Conservation (phyloP, 331 rosid species). For the Phaseolus coccineus region DNA sequence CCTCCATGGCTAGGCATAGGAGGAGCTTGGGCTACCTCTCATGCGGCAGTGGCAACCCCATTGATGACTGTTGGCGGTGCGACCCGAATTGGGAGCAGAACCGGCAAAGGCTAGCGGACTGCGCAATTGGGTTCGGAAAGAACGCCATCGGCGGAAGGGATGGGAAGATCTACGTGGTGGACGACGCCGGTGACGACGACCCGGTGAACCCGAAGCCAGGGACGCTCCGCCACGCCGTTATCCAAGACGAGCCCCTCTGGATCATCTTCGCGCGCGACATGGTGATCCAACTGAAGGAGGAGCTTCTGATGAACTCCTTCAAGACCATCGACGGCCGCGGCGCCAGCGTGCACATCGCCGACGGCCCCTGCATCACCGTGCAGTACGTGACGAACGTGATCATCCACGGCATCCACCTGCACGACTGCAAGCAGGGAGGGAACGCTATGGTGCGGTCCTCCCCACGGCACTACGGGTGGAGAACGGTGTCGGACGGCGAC, state of each 20-base stretch:
- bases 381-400: slow-evolving; percentile 87
- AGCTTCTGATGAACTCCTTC: slow-evolving; percentile 91
- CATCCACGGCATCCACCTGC: slow-evolving; percentile 80
- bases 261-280: slow-evolving; percentile 81
- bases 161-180: slow-evolving; percentile 78
- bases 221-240: slow-evolving; percentile 79
- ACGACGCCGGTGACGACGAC: slow-evolving; percentile 55
- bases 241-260: slow-evolving; percentile 94
- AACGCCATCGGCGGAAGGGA: slow-evolving; percentile 77
- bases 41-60: slow-evolving; percentile 74
- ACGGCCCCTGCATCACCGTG: slow-evolving; percentile 92
- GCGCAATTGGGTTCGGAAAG: slow-evolving; percentile 89
- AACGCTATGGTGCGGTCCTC: slow-evolving; percentile 85
- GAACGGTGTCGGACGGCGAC: slow-evolving; percentile 92
- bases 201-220: slow-evolving; percentile 82
- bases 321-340: slow-evolving; percentile 94
- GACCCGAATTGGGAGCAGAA: slow-evolving; percentile 86
- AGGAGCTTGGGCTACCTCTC: slow-evolving; percentile 82
- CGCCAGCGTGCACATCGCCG: slow-evolving; percentile 86
- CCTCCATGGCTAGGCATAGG: slow-evolving; percentile 54
- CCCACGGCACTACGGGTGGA: slow-evolving; percentile 86
- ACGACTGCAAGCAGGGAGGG: slow-evolving; percentile 92
- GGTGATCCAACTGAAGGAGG: slow-evolving; percentile 78
- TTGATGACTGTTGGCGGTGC: slow-evolving; percentile 92
- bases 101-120: slow-evolving; percentile 78